Evolutionary conservation across 75 land plant species (phyloP).

Genomic region (Sequoiadendron giganteum): DNA sequence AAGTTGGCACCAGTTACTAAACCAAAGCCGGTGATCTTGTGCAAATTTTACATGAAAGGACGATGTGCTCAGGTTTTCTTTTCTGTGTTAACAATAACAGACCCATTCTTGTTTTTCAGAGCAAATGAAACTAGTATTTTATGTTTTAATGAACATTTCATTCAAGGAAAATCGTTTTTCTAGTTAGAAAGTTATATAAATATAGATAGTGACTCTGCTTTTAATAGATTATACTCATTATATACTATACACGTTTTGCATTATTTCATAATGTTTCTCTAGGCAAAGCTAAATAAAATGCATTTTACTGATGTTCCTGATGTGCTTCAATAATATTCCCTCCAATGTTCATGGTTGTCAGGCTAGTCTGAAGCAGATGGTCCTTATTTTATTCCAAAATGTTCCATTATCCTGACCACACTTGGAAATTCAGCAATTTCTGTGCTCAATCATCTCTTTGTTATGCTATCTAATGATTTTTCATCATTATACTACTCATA

Average conservation of each 20-base stretch:
- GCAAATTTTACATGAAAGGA: constrained; percentile 16
- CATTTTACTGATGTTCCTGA: no score
- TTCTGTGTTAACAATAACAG: background rate
- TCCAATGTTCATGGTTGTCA: background rate
- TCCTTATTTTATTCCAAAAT: background rate
- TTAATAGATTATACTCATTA: no score
- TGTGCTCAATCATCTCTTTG: background rate
- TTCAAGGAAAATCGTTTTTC: background rate
- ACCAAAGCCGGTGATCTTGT: constrained; percentile 7
- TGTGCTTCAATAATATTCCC: background rate
- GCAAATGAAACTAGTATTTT: background rate
- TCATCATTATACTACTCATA: background rate
- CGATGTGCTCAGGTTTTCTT: constrained; percentile 11
- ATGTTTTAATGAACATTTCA: background rate
- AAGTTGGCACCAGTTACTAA: constrained; percentile 11
- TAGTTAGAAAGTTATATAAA: background rate
- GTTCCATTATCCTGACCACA: background rate
- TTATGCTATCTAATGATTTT: background rate
- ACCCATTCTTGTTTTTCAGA: background rate
- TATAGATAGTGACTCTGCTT: background rate
- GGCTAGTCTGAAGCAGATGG: background rate
- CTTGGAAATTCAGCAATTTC: background rate
- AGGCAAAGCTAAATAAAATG: no score
- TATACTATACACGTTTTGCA: background rate
- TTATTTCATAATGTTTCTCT: no score